Conservation (phyloP, 352 stramenopile species). For the Phytophthora europaea region DNA sequence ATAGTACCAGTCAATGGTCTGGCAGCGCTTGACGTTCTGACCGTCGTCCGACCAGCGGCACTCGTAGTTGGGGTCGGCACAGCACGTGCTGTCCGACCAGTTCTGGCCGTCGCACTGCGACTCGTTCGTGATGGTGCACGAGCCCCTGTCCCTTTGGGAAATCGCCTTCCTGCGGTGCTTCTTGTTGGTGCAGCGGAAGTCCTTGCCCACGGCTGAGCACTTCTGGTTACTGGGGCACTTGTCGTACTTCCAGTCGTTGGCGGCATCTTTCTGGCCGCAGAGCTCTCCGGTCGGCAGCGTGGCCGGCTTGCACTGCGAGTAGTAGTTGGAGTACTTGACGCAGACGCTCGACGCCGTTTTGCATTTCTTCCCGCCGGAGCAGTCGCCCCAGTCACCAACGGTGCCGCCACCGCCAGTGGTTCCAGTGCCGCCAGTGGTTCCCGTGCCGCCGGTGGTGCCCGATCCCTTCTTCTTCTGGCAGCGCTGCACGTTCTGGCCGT, state of each 20-base stretch:
- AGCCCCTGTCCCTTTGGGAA: neutral
- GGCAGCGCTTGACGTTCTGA: conserved; percentile 33
- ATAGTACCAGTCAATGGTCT: conserved; percentile 8
- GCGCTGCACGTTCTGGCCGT: neutral
- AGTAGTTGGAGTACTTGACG: conserved; percentile 42
- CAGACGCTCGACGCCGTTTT: conserved; percentile 12
- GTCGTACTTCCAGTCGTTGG: conserved; percentile 44
- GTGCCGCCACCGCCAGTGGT: neutral
- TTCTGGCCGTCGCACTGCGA: conserved; percentile 47
- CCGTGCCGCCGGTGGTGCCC: no score
- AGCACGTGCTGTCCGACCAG: conserved; percentile 42
- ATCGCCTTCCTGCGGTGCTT: conserved; percentile 30
- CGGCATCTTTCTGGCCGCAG: conserved; percentile 46
- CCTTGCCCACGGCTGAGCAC: conserved; percentile 23
- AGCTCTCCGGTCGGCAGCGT: conserved; percentile 28
- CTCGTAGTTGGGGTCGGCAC: conserved; percentile 30
- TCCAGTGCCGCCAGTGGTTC: no score
- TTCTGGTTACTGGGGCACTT: conserved; percentile 41
- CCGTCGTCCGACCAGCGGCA: conserved; percentile 36
- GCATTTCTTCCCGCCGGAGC: conserved; percentile 26
- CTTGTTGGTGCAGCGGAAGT: conserved; percentile 42
- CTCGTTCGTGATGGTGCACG: conserved; percentile 44
- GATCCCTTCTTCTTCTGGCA: conserved; percentile 14
- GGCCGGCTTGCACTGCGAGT: conserved; percentile 42
- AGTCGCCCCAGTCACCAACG: conserved; percentile 34